Base-by-base conservation (phyloP, 148 eudicot genomes). In the Camellia granthamiana region DNA sequence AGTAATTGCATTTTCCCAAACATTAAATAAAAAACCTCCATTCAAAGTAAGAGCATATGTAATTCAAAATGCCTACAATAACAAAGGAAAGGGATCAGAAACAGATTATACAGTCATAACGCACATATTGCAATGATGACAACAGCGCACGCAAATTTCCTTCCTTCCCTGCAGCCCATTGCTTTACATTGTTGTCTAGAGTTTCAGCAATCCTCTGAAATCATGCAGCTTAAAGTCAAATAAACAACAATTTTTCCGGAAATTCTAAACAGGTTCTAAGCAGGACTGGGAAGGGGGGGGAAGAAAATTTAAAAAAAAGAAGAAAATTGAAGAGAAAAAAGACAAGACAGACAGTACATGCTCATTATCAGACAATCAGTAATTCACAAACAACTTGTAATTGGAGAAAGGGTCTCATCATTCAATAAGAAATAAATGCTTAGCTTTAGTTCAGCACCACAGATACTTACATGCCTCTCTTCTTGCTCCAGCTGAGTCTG, bases 81-180 rank as follows among this genome's bases (percentile, higher is more conserved):
- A 21, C 18, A 70, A 70, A 49, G 63, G 58, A 55, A 56, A 12
- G 44, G 62, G 10, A 65, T 30, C 43, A 70, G 82, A 14, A 78
- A n/a, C 16, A 46, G 66, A 80, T 3, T 18, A 58, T 58, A 69
- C 12, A 54, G 30, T 60, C 66, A 16, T 42, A 77, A 80, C 77
- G 8, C 73, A 93, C 98, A 91, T 86, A 81, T 78, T 93, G 90
- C 87, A 95, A 80, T 51, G 95, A 89, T 52, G 97, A 95, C 74
- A 95, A 71, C 30, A 95, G 80, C 43, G 97, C 95, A 46, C 92
- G 92, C 82, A 95, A 85, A 82, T 95, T 95, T 51, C 98, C 98
- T 86, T 91, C 97, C 86, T 95, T 95, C 65, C 98, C 94, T 54
- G 94, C 91, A 69, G 97, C 92, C 98, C 98, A 95, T 13, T 86